These are phyloP conservation scores for Sextonia rubra DNA, from an alignment of 164 flowering plant species.

Conservation along the genomic window DNA sequence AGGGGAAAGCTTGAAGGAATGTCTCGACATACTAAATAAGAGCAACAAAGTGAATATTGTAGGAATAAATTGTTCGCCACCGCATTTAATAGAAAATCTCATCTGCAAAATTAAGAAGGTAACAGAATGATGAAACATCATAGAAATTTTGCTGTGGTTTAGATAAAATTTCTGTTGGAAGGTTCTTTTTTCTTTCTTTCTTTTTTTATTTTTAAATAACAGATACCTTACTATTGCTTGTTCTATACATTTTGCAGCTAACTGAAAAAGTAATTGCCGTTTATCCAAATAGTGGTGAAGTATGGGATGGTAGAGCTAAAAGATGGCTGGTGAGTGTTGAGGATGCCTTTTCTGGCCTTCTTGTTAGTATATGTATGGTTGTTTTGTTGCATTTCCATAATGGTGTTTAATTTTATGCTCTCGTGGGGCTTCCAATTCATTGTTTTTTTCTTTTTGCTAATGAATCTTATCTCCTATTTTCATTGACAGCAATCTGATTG, in stretches of 20 bases:
- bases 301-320: constrained; percentile 79
- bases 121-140: background rate
- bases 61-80: constrained; percentile 90
- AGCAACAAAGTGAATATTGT: constrained; percentile 53
- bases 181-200: background rate
- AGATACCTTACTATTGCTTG: background rate
- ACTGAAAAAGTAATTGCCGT: constrained; percentile 60
- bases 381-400: background rate
- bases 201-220: too few relatives aligned
- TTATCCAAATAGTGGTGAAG: constrained; percentile 89
- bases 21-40: constrained; percentile 53
- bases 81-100: constrained; percentile 62
- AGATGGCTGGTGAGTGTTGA: constrained; percentile 77
- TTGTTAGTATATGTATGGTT: background rate
- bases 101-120: constrained; percentile 58
- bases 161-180: background rate
- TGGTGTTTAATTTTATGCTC: background rate
- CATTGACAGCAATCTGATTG: constrained; percentile 59
- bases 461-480: background rate
- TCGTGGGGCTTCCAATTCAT: background rate
- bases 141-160: background rate
- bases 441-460: background rate
- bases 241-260: constrained; percentile 31
- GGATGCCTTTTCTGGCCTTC: background rate
- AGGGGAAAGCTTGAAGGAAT: constrained; percentile 73